phyloP scores from a whole-genome alignment of 345 rosid genomes.

The Dimocarpus longan region DNA sequence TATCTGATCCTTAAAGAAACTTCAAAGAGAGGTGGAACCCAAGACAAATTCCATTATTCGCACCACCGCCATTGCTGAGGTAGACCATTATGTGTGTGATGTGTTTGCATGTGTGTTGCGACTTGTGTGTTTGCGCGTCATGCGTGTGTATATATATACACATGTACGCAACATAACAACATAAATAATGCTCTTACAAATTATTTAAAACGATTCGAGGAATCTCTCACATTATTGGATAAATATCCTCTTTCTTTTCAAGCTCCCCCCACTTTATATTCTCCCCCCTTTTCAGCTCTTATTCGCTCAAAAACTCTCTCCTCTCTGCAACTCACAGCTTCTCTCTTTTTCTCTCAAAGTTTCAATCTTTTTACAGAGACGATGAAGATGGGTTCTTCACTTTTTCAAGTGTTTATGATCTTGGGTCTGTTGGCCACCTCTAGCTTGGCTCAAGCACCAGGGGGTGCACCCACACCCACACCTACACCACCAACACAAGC shows the following conservation, averaged over 20 bases:
- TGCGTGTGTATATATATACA: background rate
- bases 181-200: background rate
- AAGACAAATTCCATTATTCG: background rate
- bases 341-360: background rate
- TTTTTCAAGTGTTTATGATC: constrained; percentile 51
- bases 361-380: background rate
- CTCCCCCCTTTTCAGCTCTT: constrained; percentile 13
- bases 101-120: background rate
- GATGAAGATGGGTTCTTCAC: constrained; percentile 49
- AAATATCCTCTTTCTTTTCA: background rate
- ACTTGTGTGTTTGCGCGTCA: background rate
- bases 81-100: background rate
- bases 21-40: constrained; percentile 15
- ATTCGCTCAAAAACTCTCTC: constrained; percentile 15
- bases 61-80: constrained; percentile 22
- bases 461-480: constrained; percentile 41
- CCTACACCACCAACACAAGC: constrained; percentile 28
- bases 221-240: constrained; percentile 20
- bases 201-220: constrained; percentile 15
- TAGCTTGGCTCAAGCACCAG: constrained; percentile 73
- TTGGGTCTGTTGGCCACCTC: constrained; percentile 70
- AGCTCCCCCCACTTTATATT: constrained; percentile 2
- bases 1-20: constrained; percentile 21
- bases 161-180: background rate
- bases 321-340: background rate